Evolutionary conservation across 2,329 filamentous ascomycete genomes (phyloP).

Genomic region (Hymenoscyphus albidus): DNA sequence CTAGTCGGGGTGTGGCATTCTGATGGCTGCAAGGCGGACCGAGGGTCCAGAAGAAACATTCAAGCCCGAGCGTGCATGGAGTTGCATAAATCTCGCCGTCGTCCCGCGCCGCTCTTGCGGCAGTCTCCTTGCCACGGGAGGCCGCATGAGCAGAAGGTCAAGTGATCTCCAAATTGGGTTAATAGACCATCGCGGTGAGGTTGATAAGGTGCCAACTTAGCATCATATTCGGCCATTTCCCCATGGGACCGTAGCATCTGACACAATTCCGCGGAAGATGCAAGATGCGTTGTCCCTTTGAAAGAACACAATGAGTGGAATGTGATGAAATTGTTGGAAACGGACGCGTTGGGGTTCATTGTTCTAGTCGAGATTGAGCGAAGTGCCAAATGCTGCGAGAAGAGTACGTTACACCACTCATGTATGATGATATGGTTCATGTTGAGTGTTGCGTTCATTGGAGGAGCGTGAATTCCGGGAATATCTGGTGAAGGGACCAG

Average conservation of each 20-base stretch:
- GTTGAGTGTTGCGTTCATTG: not conserved
- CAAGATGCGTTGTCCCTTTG: not conserved
- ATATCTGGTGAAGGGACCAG: not conserved
- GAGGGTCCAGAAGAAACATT: not conserved
- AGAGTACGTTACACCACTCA: not conserved
- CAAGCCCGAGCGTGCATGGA: slow-evolving; percentile 9
- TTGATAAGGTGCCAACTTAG: not conserved
- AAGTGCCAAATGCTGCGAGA: slow-evolving; percentile 4
- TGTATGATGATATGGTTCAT: not conserved
- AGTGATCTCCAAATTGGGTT: slow-evolving; percentile 22
- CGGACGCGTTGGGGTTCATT: slow-evolving; percentile 15
- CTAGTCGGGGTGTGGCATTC: slow-evolving; percentile 3
- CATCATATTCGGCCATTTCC: not conserved
- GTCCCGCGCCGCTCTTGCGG: slow-evolving; percentile 31
- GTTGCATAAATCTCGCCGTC: slow-evolving; percentile 10
- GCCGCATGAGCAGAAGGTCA: slow-evolving; percentile 29
- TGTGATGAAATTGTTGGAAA: slow-evolving; percentile 3
- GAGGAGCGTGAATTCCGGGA: not conserved
- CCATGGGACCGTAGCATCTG: not conserved
- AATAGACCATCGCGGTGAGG: not conserved
- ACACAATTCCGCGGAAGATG: not conserved
- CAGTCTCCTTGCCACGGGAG: slow-evolving; percentile 26
- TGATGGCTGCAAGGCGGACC: slow-evolving; percentile 7
- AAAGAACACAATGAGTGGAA: slow-evolving; percentile 4
- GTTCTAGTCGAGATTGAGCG: slow-evolving; percentile 8